Evolutionary conservation across 352 stramenopile species (phyloP).

Genomic region (Albugo laibachii): DNA sequence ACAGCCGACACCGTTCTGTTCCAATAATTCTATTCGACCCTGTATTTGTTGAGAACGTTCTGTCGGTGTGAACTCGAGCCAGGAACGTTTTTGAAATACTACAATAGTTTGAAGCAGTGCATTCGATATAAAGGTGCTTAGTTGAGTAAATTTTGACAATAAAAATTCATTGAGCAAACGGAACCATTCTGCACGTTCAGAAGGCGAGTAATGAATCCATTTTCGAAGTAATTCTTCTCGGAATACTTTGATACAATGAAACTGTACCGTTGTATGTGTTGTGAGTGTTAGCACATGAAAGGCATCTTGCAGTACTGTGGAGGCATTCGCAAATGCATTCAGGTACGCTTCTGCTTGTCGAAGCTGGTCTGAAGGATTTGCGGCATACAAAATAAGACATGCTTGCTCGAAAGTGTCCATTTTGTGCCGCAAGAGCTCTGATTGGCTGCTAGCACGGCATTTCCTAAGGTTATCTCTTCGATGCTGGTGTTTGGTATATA

Average conservation of each 20-base stretch:
- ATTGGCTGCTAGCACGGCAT: no score
- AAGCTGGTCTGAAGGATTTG: no score
- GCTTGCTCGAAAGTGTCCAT: no score
- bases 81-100: slow-evolving; percentile 62
- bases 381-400: no score
- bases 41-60: slow-evolving; percentile 36
- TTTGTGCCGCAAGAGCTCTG: no score
- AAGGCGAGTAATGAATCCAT: slow-evolving; percentile 26
- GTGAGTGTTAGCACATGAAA: slow-evolving; percentile 26
- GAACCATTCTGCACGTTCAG: neutral
- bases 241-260: slow-evolving; percentile 60
- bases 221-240: slow-evolving; percentile 53
- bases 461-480: no score
- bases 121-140: slow-evolving; percentile 38
- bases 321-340: no score
- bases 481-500: no score
- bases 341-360: no score
- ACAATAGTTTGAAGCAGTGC: slow-evolving; percentile 48
- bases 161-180: slow-evolving; percentile 68
- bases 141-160: slow-evolving; percentile 23
- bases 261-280: slow-evolving; percentile 38
- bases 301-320: slow-evolving; percentile 12
- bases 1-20: slow-evolving; percentile 8
- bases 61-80: slow-evolving; percentile 33
- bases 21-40: neutral